Base-by-base conservation (phyloP, 371 early-diverging fungal species). In the Syncephalastrum monosporum region DNA sequence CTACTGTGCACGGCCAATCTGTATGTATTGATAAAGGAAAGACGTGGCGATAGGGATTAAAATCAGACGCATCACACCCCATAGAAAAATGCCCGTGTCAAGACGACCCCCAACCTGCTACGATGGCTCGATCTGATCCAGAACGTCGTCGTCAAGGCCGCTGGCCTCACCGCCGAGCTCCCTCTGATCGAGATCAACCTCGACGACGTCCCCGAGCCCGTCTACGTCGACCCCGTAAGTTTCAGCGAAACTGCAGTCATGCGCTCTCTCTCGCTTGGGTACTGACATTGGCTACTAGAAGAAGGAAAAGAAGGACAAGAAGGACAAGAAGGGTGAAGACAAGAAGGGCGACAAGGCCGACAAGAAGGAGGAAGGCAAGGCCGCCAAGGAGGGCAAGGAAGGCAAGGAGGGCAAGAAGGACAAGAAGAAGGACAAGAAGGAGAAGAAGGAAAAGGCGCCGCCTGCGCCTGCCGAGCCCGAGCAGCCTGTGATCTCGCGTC, bases 51-150 rank as follows among this genome's bases (percentile, higher is more conserved):
- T 29, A 5, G 14, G 61, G 51, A n/a, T 56, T 52, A 3, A 16
- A 3, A 16, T 42, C 16, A 53, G 33, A 13, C 8, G n/a, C 24
- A 29, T 38, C 23, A 27, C 12, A 49, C 2, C 21, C 21, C 21
- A 21, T 60, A 74, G 83, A 74, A 70, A 65, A 68, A 65, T 54
- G 69, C 75, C 56, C 67, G 75, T 44, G 75, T 68, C 21, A 70
- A 67, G 21, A 74, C 64, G 50, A 61, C 69, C 13, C 74, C 79
- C 68, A 74, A 86, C 60, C 75, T 89, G 27, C 71, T 86, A 53
- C 81, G 91, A 57, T 91, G 91, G 91, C 88, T 89, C 56, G 91
- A 91, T 69, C 67, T 90, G 60, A 68, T 91, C 53, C 91, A 91
- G 74, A 77, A 91, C 60, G 65, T 78, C 24, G 71, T 82, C 23